These are phyloP conservation scores for Phyllosticta ampelicida DNA, from an alignment of 2,329 filamentous ascomycete genomes.

Conservation along the genomic window DNA sequence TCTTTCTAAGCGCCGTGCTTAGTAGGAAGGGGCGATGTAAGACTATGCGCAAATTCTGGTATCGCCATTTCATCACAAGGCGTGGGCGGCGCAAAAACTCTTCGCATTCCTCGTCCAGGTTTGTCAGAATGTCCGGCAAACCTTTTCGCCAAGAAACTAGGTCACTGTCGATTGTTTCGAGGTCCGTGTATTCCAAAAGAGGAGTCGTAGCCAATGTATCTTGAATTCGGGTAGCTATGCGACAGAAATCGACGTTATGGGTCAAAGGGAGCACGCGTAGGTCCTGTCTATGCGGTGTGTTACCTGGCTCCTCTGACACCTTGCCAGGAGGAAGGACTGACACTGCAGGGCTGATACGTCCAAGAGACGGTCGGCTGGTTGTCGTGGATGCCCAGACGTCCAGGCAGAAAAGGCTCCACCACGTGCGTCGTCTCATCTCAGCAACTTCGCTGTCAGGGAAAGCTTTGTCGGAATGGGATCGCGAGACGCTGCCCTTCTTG, in stretches of 20 bases:
- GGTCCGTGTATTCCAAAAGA: slow-evolving; percentile 55
- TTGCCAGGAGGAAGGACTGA: slow-evolving; percentile 29
- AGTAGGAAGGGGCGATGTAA: slow-evolving; percentile 64
- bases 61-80: slow-evolving; percentile 73
- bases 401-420: slow-evolving; percentile 36
- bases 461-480: background rate
- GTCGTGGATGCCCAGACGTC: slow-evolving; percentile 36
- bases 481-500: background rate
- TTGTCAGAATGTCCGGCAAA: slow-evolving; percentile 43
- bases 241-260: slow-evolving; percentile 70
- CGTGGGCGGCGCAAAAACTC: slow-evolving; percentile 60
- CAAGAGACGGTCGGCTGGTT: slow-evolving; percentile 31
- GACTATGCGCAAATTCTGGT: slow-evolving; percentile 66
- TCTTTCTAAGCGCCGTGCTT: slow-evolving; percentile 46
- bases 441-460: slow-evolving; percentile 12
- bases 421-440: slow-evolving; percentile 31
- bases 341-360: slow-evolving; percentile 28
- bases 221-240: slow-evolving; percentile 67
- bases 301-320: slow-evolving; percentile 22
- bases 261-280: slow-evolving; percentile 52
- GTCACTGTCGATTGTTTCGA: slow-evolving; percentile 54
- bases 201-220: slow-evolving; percentile 62
- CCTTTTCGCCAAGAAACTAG: slow-evolving; percentile 62
- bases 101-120: slow-evolving; percentile 50
- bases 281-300: slow-evolving; percentile 43